Evolutionary conservation across 768 basidiomycete genomes (phyloP), one percentile per base, ranked within the genome.

Genomic region (Serendipita vermifera): DNA sequence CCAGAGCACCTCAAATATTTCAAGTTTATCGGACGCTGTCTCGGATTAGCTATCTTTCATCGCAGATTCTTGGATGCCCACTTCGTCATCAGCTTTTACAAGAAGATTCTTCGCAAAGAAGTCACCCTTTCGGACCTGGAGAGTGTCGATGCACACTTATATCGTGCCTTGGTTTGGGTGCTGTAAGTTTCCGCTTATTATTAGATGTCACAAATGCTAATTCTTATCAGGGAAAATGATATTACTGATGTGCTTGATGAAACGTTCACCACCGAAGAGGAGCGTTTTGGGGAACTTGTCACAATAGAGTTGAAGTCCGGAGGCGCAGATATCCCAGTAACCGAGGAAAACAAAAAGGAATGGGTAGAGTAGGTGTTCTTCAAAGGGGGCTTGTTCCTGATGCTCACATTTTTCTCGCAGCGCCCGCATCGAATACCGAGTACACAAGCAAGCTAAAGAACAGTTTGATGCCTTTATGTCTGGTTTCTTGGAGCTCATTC

Each of bases 381-480:
- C n/a, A 38, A 11, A 22, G n/a, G n/a, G 1, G 3, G 14, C 2
- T 32, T 2, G 2, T 56, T n/a, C 17, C 5, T 14, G n/a, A 3
- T 36, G 9, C 54, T 29, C 7, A 35, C 15, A 5, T 56, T n/a
- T 26, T 5, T 5, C 24, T 7, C 39, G 14, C 64, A 71, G 69
- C 56, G 67, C 70, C 41, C 71, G 91, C 40, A 87, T 92, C 27
- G 77, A 81, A 51, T 90, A 92, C 67, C 82, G 89, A 55, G 90
- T 91, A 62, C 80, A 80, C 58, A 79, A 77, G 59, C 81, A 91
- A 46, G 82, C 92, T 58, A 79, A 81, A 63, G 85, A 82, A 54
- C 91, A 93, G 69, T 87, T 88, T 62, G 76, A 81, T 54, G 81
- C 90, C 2, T 87, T 94, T 71, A 82, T 87, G 78, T 79, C 79